phyloP scores from a whole-genome alignment of 192 early-diverging fungal genomes.

The Coemansia sp. region DNA sequence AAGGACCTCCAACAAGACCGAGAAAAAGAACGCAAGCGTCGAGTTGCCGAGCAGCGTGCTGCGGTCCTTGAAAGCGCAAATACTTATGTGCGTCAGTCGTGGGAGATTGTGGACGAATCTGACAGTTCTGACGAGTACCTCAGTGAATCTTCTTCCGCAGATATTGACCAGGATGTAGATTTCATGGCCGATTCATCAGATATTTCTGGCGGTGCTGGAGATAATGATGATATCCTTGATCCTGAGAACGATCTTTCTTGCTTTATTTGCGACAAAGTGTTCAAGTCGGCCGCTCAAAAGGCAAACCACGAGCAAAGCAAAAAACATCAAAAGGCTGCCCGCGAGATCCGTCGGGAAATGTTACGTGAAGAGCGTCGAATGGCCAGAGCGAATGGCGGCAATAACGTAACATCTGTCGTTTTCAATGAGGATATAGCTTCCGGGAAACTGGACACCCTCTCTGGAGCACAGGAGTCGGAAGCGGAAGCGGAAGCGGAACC shows the following conservation, averaged over 20 bases:
- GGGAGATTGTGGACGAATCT: constrained; percentile 65
- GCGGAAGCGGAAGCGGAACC: background rate
- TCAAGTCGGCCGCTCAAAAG: constrained; percentile 78
- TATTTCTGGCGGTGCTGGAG: constrained; percentile 8
- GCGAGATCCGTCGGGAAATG: constrained; percentile 75
- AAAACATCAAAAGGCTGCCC: constrained; percentile 80
- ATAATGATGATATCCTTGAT: constrained; percentile 37
- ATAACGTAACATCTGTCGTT: background rate
- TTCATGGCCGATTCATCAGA: constrained; percentile 15
- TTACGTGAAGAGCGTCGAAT: constrained; percentile 61
- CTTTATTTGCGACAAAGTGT: constrained; percentile 84
- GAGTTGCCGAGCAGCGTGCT: constrained; percentile 60
- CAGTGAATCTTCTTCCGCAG: constrained; percentile 42
- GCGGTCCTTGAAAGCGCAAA: constrained; percentile 54
- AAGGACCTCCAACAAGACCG: constrained; percentile 58
- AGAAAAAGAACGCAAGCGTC: constrained; percentile 62
- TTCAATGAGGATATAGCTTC: background rate
- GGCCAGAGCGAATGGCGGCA: constrained; percentile 26
- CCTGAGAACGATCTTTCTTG: constrained; percentile 75
- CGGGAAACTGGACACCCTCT: background rate
- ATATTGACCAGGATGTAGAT: background rate
- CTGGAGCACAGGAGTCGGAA: no score
- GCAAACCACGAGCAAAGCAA: constrained; percentile 85
- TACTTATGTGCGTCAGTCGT: constrained; percentile 69
- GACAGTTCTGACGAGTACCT: constrained; percentile 44